Evolutionary conservation across 2,329 filamentous ascomycete genomes (phyloP), one percentile per base, ranked within the genome.

Genomic region (Parastagonospora nodorum): DNA sequence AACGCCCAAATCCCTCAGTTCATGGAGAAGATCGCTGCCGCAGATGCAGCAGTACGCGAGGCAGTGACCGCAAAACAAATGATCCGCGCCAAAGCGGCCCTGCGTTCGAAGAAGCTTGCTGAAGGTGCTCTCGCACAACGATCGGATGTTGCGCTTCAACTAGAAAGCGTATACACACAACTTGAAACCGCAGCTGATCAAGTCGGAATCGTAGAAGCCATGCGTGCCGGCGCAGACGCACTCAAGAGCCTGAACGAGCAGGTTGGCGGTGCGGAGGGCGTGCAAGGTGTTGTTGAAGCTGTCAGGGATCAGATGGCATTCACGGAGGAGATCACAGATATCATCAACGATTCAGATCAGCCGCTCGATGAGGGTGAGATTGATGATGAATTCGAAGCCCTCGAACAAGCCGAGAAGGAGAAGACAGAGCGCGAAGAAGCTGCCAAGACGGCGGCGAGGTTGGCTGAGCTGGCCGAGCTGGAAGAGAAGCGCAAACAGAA

Each of bases 111-210:
- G 77, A 97, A 94, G 72, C 77, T 89, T 7, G 86, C 88, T 27
- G 92, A 97, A 72, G 78, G 83, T 2, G 88, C 86, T 9, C 80
- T 97, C 0, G 78, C 84, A 28, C 84, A 86, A 57, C 86, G 92
- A 10, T 84, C 87, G 28, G 85, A 86, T 8, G 89, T 89, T 0
- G 82, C 96, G 2, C 78, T 80, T 36, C 92, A 96, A 73, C 82
- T 99, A 1, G 92, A 97, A 74, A 86, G 90, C 55, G 87, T 95
- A 0, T 89, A 91, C 46, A 75, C 81, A n/a, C 89, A 88, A 67
- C 89, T 99, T 45, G 88, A 96, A 69, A 87, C 93, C 72, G 94
- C 94, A 0, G 82, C 86, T 0, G 89, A 92, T 72, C 90, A 97
- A 57, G 85, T 95, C 8, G 88, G 91, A 62, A 83, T 97, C 11